A percentile compares a stretch with the other conserved stretches of the same genome.
Evolutionary conservation across 148 eudicot genomes (phyloP).

Genomic region (Diospyros kaki): DNA sequence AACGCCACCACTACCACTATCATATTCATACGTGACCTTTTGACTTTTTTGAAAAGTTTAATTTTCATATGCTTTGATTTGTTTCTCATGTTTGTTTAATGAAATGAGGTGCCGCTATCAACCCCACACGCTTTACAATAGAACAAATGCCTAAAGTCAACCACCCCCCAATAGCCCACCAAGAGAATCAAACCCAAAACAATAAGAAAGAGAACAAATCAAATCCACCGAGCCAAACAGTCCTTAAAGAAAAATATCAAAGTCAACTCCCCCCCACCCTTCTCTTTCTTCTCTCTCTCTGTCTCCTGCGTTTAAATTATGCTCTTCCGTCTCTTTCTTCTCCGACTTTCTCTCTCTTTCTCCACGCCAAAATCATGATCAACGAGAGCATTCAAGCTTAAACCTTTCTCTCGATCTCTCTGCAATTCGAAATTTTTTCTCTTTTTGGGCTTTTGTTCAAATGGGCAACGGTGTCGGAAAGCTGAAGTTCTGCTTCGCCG

Average conservation of each 20-base stretch:
- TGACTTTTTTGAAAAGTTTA: neutral
- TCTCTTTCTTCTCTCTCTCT: neutral
- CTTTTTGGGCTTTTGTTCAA: neutral
- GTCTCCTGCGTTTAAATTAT: neutral
- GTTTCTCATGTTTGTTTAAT: neutral
- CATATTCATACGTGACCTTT: neutral
- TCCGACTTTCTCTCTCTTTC: slow-evolving; percentile 9
- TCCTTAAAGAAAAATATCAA: neutral
- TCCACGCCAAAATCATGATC: neutral
- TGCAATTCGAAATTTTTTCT: neutral
- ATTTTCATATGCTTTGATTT: too few species aligned
- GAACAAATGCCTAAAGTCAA: neutral
- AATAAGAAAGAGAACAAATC: neutral
- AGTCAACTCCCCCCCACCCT: neutral
- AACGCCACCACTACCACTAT: too few species aligned
- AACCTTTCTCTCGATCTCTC: neutral
- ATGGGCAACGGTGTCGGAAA: slow-evolving; percentile 87
- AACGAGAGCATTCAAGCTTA: neutral
- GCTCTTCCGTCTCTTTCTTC: neutral
- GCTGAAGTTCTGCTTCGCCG: slow-evolving; percentile 55
- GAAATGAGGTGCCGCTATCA: neutral
- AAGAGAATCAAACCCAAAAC: neutral
- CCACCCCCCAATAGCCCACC: neutral
- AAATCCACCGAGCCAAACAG: neutral
- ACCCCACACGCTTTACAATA: neutral